A percentile compares a stretch with the other conserved stretches of the same genome.
Conservation (phyloP, 1,284 basidiomycete species). For the Heterobasidion annosum region DNA sequence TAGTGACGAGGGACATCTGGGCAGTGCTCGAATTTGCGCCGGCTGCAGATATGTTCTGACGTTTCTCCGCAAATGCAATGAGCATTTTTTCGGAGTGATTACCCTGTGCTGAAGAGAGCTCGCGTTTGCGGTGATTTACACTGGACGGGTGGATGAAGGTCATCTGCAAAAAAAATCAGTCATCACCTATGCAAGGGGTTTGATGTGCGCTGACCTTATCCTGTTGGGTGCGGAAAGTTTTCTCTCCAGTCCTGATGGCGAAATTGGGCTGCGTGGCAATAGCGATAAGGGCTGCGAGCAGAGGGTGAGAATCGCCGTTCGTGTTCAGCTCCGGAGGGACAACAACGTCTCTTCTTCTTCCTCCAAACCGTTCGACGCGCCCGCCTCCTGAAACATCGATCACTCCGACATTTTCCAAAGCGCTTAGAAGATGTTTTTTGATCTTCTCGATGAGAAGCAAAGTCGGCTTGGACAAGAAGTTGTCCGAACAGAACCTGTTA, state of each 20-base stretch:
- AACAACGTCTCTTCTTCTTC: constrained; percentile 16
- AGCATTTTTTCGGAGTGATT: constrained; percentile 64
- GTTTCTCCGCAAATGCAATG: constrained; percentile 83
- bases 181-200: not conserved
- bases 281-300: constrained; percentile 84
- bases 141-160: constrained; percentile 81
- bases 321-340: constrained; percentile 68
- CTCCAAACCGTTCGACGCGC: constrained; percentile 15
- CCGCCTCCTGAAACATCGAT: constrained; percentile 72
- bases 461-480: constrained; percentile 85
- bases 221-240: constrained; percentile 67
- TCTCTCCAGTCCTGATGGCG: constrained; percentile 74
- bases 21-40: constrained; percentile 30
- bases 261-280: constrained; percentile 92
- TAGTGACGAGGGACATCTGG: constrained; percentile 69
- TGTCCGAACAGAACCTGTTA: constrained; percentile 76
- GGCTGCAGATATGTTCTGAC: constrained; percentile 57
- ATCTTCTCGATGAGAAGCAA: constrained; percentile 81
- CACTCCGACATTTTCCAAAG: constrained; percentile 76
- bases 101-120: constrained; percentile 29
- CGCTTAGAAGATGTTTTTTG: constrained; percentile 73
- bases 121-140: constrained; percentile 74
- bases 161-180: constrained; percentile 28
- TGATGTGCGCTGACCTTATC: constrained; percentile 65
- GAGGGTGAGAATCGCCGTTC: constrained; percentile 69